phyloP scores from a whole-genome alignment of 176 grass and related monocot genomes.

The Olyra latifolia region DNA sequence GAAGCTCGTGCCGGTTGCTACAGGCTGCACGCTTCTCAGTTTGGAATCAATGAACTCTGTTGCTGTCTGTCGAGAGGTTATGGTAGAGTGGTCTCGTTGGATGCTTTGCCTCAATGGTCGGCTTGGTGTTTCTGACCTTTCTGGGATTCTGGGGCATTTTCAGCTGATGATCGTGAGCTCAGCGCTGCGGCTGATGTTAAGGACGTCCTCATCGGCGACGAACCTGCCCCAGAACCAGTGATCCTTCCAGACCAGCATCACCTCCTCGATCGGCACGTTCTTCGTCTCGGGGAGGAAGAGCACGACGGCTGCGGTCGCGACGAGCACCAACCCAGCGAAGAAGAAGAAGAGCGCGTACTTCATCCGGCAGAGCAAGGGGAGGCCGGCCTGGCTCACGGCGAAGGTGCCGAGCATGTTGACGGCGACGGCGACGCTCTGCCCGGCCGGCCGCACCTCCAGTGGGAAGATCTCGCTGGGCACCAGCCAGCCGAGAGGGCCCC shows the following conservation, averaged over 20 bases:
- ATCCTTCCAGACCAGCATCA: slow-evolving; percentile 45
- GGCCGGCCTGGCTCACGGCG: slow-evolving; percentile 37
- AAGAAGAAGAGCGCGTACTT: slow-evolving; percentile 63
- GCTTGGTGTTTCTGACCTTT: not conserved
- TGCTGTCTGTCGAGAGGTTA: not conserved
- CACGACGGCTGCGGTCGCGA: slow-evolving; percentile 53
- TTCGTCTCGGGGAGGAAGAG: slow-evolving; percentile 78
- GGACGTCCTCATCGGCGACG: not conserved
- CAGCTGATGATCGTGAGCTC: not conserved
- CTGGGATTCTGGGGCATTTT: no score
- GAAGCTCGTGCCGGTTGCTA: not conserved
- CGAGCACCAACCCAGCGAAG: slow-evolving; percentile 48
- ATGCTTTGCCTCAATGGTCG: not conserved
- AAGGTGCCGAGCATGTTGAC: slow-evolving; percentile 78
- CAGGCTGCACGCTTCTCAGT: not conserved
- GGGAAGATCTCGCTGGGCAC: slow-evolving; percentile 76
- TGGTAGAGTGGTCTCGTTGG: not conserved
- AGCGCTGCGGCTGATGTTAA: not conserved
- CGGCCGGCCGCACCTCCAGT: slow-evolving; percentile 65
- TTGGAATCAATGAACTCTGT: not conserved
- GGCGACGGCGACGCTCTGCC: slow-evolving; percentile 64
- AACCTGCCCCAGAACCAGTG: slow-evolving; percentile 66
- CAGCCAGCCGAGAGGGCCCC: slow-evolving; percentile 73
- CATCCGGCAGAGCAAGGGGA: slow-evolving; percentile 51
- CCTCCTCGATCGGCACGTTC: slow-evolving; percentile 68